Evolutionary conservation across 1,284 basidiomycete species (phyloP), one percentile per base, ranked within the genome.

Genomic region (Afroboletus lepidellus): DNA sequence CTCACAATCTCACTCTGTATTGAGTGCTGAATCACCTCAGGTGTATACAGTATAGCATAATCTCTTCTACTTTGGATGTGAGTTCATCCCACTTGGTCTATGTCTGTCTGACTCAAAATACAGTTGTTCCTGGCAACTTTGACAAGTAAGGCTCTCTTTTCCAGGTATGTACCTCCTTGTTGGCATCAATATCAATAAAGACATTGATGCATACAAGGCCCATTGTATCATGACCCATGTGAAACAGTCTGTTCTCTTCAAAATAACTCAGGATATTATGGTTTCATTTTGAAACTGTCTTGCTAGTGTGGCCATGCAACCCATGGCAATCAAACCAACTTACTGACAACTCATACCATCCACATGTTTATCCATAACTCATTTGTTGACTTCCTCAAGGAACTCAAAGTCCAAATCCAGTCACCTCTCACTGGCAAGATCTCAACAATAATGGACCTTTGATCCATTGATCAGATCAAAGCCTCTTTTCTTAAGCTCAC

Each of bases 31-130:
- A 50, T 57, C 46, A n/a, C 32, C 32, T 23, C 56, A 88, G 86
- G 92, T 37, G 93, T 95, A 15, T 95, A 95, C 65, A n/a, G n/a
- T n/a, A n/a, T n/a, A n/a, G n/a, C n/a, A n/a, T n/a, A 94, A 97
- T 72, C 77, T 96, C 44, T 97, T 97, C 74, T 94, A 98, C 72
- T 96, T 93, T 69, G 94, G 92, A 86, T 92, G 69, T 60, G 81
- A 58, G 12, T n/a, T n/a, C 23, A 34, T 51, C 33, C 21, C 30
- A 38, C 53, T 37, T 37, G 20, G 24, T 18, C 30, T 34, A 34
- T 27, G 51, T 48, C 57, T 36, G 57, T 53, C 61, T 57, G 51
- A 59, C 41, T 46, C 41, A 36, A 44, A 24, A 18, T 46, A 43
- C 36, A 94, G 93, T 11, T 94, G 97, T 74, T 91, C 93, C 1